These are phyloP conservation scores for Bipolaris oryzae DNA, from an alignment of 2,329 filamentous ascomycete species.

Conservation along the genomic window DNA sequence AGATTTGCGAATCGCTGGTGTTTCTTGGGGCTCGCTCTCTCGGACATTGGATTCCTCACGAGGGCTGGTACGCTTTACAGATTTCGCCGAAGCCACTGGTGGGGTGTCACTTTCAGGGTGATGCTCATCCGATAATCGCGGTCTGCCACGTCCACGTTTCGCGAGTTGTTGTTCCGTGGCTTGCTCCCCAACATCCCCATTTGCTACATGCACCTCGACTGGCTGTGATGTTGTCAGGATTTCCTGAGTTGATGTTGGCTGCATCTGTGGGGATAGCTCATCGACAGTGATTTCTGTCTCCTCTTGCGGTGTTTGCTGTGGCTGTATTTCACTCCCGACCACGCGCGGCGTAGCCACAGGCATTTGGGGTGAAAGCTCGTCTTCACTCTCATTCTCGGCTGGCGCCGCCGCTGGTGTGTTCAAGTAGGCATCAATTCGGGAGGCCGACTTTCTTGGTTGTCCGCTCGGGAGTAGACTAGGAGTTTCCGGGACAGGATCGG, in stretches of 20 bases:
- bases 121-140: constrained; percentile 3
- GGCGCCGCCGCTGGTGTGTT: constrained; percentile 22
- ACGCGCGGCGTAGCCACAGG: constrained; percentile 4
- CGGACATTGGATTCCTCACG: constrained; percentile 6
- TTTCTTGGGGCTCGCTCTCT: constrained; percentile 16
- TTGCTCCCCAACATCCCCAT: constrained; percentile 2
- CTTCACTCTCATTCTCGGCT: constrained; percentile 33
- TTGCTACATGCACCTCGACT: neutral
- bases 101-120: neutral
- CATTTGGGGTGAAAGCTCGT: constrained; percentile 36
- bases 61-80: constrained; percentile 21
- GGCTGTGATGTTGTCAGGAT: constrained; percentile 5
- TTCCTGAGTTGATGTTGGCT: constrained; percentile 14
- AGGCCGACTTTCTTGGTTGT: constrained; percentile 19
- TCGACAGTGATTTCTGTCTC: constrained; percentile 28
- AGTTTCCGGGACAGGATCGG: constrained; percentile 32
- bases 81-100: neutral
- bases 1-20: constrained; percentile 20
- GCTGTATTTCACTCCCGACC: constrained; percentile 4
- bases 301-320: constrained; percentile 12
- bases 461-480: constrained; percentile 27
- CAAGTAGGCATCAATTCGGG: constrained; percentile 17
- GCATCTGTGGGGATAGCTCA: constrained; percentile 20
- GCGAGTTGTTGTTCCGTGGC: neutral
- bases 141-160: constrained; percentile 17